Conservation (phyloP, 306 rosid genomes). For the Cicer chorassanicum region DNA sequence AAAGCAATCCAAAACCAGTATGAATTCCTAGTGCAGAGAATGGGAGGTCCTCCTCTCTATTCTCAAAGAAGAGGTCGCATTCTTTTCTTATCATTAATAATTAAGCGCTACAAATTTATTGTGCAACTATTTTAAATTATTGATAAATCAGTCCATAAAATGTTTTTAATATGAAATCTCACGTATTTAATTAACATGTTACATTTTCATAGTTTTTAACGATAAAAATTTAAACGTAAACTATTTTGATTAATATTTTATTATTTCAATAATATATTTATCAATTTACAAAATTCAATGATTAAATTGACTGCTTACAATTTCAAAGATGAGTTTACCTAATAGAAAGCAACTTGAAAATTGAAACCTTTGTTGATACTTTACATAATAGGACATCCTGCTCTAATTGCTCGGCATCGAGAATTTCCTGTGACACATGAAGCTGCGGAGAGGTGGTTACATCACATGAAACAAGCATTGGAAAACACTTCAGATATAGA, state of each 20-base stretch:
- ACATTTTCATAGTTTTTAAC: no score
- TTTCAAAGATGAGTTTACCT: no score
- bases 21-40: constrained; percentile 83
- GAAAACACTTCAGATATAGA: constrained; percentile 65
- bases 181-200: no score
- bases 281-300: no score
- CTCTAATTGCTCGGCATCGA: constrained; percentile 82
- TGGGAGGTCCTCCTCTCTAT: constrained; percentile 86
- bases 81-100: neutral
- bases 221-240: no score
- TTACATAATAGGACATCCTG: constrained; percentile 78
- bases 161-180: no score
- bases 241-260: no score
- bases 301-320: no score
- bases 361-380: neutral
- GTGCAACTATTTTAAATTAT: no score
- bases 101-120: no score
- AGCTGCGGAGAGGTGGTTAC: constrained; percentile 86
- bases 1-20: constrained; percentile 84
- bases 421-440: constrained; percentile 75
- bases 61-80: constrained; percentile 80
- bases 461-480: constrained; percentile 85
- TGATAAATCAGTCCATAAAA: no score
- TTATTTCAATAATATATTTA: no score
- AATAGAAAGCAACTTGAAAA: neutral